phyloP scores from a whole-genome alignment of 129 eudicot species.

The Chrysanthemum lavandulifolium region DNA sequence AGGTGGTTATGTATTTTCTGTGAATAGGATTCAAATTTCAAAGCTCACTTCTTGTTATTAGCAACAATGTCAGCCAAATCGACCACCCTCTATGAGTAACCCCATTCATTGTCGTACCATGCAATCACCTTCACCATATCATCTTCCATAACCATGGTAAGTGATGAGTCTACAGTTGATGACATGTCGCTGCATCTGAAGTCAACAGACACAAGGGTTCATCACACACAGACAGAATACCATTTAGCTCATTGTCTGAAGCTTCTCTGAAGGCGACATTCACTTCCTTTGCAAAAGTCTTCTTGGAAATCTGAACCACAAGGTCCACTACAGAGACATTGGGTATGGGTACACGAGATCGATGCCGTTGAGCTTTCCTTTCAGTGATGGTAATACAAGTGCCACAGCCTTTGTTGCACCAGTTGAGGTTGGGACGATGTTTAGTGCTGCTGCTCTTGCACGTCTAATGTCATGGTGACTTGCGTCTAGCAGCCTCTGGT shows the following conservation, averaged over 20 bases:
- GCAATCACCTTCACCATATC: no score
- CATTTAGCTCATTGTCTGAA: conserved; percentile 55
- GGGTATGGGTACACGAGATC: conserved; percentile 98
- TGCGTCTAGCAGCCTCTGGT: conserved; percentile 94
- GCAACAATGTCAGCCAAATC: no score
- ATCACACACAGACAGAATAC: no score
- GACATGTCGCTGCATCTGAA: no score
- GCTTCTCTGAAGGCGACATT: conserved; percentile 86
- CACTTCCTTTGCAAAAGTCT: conserved; percentile 92
- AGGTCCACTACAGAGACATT: conserved; percentile 96
- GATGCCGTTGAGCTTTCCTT: conserved; percentile 92
- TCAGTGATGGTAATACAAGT: conserved; percentile 82
- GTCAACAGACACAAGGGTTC: no score
- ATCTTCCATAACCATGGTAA: no score
- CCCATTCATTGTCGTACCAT: no score
- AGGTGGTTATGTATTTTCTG: no score
- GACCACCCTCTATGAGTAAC: no score
- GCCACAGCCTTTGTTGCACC: conserved; percentile 99
- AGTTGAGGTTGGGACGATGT: conserved; percentile 95
- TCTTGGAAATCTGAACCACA: conserved; percentile 86
- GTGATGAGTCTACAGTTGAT: no score
- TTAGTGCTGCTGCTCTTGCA: conserved; percentile 96
- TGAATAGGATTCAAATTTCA: no score
- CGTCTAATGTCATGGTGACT: conserved; percentile 96
- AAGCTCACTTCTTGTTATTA: no score